A percentile compares a stretch with the other conserved stretches of the same genome.
Conservation (phyloP, 1,139 yeast species). For the Candida tetrigidarum region DNA sequence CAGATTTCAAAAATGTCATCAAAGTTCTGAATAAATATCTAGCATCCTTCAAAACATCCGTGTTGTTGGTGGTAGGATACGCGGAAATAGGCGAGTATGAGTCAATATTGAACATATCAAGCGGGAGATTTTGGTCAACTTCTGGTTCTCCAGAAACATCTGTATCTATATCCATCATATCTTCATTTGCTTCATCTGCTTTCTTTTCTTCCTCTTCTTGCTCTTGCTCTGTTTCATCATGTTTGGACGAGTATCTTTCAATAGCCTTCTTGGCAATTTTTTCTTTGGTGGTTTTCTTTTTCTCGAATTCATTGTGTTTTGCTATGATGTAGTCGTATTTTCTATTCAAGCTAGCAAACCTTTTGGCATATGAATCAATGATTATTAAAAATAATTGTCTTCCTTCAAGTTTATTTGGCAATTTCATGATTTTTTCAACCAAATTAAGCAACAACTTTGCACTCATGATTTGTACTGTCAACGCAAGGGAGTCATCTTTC, state of each 20-base stretch:
- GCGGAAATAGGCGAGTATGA: conserved; percentile 44
- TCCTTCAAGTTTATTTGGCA: conserved; percentile 84
- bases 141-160: conserved; percentile 10
- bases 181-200: conserved; percentile 18
- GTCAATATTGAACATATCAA: conserved; percentile 44
- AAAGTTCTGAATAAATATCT: conserved; percentile 85
- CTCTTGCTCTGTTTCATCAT: conserved; percentile 19
- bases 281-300: conserved; percentile 45
- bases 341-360: conserved; percentile 76
- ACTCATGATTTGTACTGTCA: conserved; percentile 96
- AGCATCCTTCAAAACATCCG: conserved; percentile 85
- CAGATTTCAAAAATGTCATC: conserved; percentile 88
- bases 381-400: conserved; percentile 82
- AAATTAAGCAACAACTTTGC: conserved; percentile 87
- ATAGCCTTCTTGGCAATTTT: conserved; percentile 46
- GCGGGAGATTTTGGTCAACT: conserved; percentile 14
- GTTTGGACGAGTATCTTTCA: conserved; percentile 42
- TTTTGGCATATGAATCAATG: conserved; percentile 84
- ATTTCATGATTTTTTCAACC: conserved; percentile 84
- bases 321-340: conserved; percentile 70
- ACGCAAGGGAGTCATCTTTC: conserved; percentile 81
- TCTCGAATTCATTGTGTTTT: conserved; percentile 60
- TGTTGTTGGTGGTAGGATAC: conserved; percentile 34
- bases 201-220: conserved; percentile 10
- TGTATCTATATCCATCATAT: conserved; percentile 21